A percentile compares a stretch with the other conserved stretches of the same genome.
Evolutionary conservation across 164 flowering plant genomes (phyloP).

Genomic region (Brasenia schreberi): DNA sequence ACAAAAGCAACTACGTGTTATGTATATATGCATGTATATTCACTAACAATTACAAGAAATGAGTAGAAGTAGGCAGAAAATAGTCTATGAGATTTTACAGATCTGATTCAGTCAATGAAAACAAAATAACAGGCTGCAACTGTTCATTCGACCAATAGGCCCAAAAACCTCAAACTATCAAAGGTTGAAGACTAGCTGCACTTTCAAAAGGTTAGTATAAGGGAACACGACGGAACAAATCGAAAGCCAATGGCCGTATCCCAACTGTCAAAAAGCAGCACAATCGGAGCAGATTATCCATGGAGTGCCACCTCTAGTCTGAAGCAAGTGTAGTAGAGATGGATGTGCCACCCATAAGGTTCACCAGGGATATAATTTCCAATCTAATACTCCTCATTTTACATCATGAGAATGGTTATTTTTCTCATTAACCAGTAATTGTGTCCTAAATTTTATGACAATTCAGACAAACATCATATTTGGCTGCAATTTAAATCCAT

Average conservation of each 20-base stretch:
- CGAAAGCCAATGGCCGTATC: not conserved
- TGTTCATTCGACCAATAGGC: no score
- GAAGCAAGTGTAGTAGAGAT: not conserved
- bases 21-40: no score
- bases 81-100: no score
- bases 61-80: no score
- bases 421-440: not conserved
- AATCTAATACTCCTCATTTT: not conserved
- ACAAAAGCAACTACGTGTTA: no score
- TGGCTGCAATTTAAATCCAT: not conserved
- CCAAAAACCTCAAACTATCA: not conserved
- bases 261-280: not conserved
- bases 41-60: no score
- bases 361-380: not conserved
- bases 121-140: not conserved
- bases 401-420: not conserved
- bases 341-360: not conserved
- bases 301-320: not conserved
- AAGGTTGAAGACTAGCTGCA: not conserved
- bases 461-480: not conserved
- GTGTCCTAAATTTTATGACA: not conserved
- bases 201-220: not conserved
- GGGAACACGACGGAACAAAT: not conserved
- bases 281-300: not conserved
- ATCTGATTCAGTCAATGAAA: not conserved